Percentiles rank a stretch among this genome's conserved stretches.
Conservation (phyloP, 108 stramenopile species). For the Fistulifera pelliculosa region DNA sequence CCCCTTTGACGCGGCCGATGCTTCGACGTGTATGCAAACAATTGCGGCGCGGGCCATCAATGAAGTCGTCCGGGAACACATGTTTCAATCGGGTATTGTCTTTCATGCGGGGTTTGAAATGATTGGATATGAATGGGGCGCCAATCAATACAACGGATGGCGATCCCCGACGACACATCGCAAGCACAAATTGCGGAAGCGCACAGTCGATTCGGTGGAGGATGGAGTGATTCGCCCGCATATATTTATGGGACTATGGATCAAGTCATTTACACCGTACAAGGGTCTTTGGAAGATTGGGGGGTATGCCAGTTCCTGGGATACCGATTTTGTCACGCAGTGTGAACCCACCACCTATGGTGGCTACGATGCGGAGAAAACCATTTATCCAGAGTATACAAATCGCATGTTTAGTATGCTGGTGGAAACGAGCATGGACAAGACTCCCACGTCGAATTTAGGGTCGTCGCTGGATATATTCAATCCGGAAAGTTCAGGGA, state of each 20-base stretch:
- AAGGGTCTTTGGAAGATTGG: constrained; percentile 85
- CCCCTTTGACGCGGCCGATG: constrained; percentile 41
- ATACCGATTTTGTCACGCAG: constrained; percentile 49
- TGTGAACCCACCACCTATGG: constrained; percentile 64
- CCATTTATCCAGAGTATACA: constrained; percentile 69
- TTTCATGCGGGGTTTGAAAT: constrained; percentile 89
- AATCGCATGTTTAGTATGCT: constrained; percentile 87
- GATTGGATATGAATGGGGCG: constrained; percentile 92
- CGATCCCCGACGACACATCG: too few species aligned
- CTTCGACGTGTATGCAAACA: constrained; percentile 76
- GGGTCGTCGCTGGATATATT: constrained; percentile 29
- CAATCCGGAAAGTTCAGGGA: constrained; percentile 35
- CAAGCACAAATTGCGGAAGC: too few species aligned
- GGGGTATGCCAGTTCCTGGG: constrained; percentile 92
- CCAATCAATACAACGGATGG: constrained; percentile 15
- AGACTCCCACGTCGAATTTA: constrained; percentile 30
- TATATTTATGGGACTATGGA: constrained; percentile 57
- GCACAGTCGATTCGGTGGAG: constrained; percentile 36
- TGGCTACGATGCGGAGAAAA: constrained; percentile 50
- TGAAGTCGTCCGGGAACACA: constrained; percentile 84
- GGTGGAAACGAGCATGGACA: constrained; percentile 76
- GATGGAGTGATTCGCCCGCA: constrained; percentile 33
- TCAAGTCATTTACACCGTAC: constrained; percentile 88
- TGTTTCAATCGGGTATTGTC: constrained; percentile 87
- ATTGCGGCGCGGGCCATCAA: constrained; percentile 85